Base-by-base conservation (phyloP, 2,329 filamentous ascomycete genomes). In the Fusarium sp. region DNA sequence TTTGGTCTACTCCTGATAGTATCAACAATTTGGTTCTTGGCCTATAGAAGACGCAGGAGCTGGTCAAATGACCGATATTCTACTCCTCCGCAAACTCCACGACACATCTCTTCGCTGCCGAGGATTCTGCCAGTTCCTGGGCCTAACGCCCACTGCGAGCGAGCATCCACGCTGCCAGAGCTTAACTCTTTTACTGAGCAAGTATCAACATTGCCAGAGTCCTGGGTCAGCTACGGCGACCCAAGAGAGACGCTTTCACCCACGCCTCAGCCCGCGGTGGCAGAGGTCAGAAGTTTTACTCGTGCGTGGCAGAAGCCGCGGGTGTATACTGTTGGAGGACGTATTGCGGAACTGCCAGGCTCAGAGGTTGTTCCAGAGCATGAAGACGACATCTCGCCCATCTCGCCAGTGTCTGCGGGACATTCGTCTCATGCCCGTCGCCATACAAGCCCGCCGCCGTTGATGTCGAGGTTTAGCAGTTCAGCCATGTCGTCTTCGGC, bases 191-290 rank as follows among this genome's bases (percentile, higher is more conserved):
- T 53, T 3, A 39, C 35, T 3, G 63, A 65, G 6, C 49, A 35
- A 7, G 29, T 46, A 15, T 39, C 45, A 2, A 53, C 49, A 9
- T 45, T 55, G 14, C 53, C 57, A 6, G 49, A 58, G n/a, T 63
- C 60, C 0, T 70, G 59, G 64, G 36, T 53, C 21, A 56, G 57
- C 9, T 57, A 47, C 3, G 55, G 62, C n/a, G 65, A 70, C 11
- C 58, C 58, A 7, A 55, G 64, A 15, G 57, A 67, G 11, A 55
- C 60, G 3, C 52, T 46, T 15, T 70, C 66, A 13, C 61, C 68
- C 5, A 70, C 68, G 8, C 68, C 68, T 8, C 69, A 61, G 43
- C 66, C 66, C 1, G 68, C 68, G 3, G 57, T 70, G 25, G 68
- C 68, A 10, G 68, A 70, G 50, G 49, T 62, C 4, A 61, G 41